Evolutionary conservation across 306 rosid species (phyloP).

Genomic region (Trichosanthes cucumerina): DNA sequence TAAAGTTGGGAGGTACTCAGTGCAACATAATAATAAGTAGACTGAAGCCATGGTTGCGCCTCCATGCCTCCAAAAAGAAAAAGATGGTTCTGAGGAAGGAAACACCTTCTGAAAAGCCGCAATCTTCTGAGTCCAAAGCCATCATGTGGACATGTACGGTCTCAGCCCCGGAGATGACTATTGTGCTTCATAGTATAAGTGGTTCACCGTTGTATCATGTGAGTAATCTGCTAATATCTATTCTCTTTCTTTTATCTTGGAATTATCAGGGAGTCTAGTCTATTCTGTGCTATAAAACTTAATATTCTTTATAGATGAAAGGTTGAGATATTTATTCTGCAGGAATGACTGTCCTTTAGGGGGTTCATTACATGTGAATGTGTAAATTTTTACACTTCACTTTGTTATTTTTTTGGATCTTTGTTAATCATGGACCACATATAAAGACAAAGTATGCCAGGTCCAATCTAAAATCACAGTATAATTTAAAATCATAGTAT

Average conservation of each 20-base stretch:
- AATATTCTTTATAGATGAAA: not conserved
- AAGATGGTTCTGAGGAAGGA: constrained; percentile 64
- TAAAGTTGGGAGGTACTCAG: constrained; percentile 85
- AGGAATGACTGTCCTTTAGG: not conserved
- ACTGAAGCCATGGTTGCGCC: constrained; percentile 71
- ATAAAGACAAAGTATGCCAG: too few species aligned
- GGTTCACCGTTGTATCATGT: constrained; percentile 83
- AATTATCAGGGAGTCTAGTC: constrained; percentile 11
- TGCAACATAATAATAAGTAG: constrained; percentile 81
- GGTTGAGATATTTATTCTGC: not conserved
- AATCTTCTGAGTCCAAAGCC: constrained; percentile 45
- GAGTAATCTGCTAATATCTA: constrained; percentile 27
- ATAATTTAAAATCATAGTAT: not conserved
- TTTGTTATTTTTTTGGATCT: too few species aligned
- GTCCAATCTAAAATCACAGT: not conserved
- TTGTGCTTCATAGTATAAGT: constrained; percentile 57
- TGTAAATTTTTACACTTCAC: too few species aligned
- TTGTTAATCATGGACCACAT: not conserved
- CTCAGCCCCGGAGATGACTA: constrained; percentile 97
- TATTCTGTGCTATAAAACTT: not conserved
- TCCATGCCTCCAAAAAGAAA: constrained; percentile 58
- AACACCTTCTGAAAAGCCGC: constrained; percentile 40
- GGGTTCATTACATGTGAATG: not conserved
- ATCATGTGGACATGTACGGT: constrained; percentile 94
- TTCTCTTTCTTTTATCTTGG: constrained; percentile 5